Evolutionary conservation across 768 basidiomycete genomes (phyloP).

Genomic region (Rhizopogon vinicolor): DNA sequence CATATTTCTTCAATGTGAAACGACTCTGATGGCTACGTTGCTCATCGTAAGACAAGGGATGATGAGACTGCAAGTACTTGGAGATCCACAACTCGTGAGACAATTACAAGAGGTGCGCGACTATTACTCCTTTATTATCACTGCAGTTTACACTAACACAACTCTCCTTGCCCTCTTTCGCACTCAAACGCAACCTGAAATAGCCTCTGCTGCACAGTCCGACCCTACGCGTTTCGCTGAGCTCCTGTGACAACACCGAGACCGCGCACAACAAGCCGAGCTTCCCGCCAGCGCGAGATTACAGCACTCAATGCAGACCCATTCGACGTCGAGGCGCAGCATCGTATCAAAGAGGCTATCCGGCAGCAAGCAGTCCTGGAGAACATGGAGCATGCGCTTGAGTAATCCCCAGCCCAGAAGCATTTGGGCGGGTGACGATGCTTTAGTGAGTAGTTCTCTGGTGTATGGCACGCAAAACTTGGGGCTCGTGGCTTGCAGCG

Average conservation of each 20-base stretch:
- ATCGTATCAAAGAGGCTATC: constrained; percentile 90
- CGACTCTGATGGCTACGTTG: too few species aligned
- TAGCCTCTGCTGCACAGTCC: constrained; percentile 64
- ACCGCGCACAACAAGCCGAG: constrained; percentile 51
- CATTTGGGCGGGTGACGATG: constrained; percentile 94
- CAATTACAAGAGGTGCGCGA: constrained; percentile 63
- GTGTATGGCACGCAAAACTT: too few species aligned
- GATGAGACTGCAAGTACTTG: constrained; percentile 85
- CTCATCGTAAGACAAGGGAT: too few species aligned
- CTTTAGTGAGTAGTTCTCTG: constrained; percentile 66
- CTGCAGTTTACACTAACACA: background rate
- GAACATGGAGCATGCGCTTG: constrained; percentile 91
- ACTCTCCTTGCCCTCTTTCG: background rate
- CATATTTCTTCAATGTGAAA: too few species aligned
- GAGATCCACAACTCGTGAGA: constrained; percentile 76
- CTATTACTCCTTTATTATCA: background rate
- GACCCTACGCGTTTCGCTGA: constrained; percentile 74
- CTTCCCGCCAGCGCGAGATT: constrained; percentile 56
- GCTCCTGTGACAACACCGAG: constrained; percentile 59
- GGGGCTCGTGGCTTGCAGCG: constrained; percentile 37
- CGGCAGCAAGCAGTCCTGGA: constrained; percentile 84
- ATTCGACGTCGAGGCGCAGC: constrained; percentile 88
- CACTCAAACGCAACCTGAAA: constrained; percentile 76
- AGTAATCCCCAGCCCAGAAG: constrained; percentile 90
- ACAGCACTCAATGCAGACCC: constrained; percentile 79